Evolutionary conservation across 2,329 filamentous ascomycete genomes (phyloP), one percentile per base, ranked within the genome.

Genomic region (Thelonectria olida): DNA sequence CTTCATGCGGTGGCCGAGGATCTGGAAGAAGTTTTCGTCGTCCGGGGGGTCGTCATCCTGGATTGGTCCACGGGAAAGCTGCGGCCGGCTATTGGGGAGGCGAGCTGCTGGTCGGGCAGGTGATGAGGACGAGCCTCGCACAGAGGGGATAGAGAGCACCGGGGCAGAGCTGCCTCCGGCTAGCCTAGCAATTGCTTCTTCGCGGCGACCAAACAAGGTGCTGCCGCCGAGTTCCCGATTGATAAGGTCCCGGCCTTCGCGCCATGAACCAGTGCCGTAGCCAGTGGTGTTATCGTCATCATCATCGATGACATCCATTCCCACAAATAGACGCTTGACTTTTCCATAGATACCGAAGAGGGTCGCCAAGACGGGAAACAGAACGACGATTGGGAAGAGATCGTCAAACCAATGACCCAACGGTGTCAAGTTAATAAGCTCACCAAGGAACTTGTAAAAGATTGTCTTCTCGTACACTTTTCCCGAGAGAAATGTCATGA

Each of bases 281-380:
- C 86, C 86, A 3, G 82, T 82, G 7, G 84, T 81, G 50, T 86
- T 87, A 23, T 89, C 88, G 19, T 88, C 86, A 13, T 91, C 90
- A 38, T 94, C 91, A 34, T 93, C 91, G 42, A 94, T 88, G 1
- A 94, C 81, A 38, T 92, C 87, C 57, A 82, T 80, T 34, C 90
- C 92, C 60, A 96, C 92, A 13, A 96, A 95, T 19, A 95, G 86
- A 23, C 88, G 89, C 76, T 90, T 92, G 25, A 95, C 86, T 65
- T 88, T 90, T 39, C 93, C 91, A 74, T 99, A 99, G 1, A 98
- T 81, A 25, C 95, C 95, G 78, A 98, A 97, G 0, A 95, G 78
- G 0, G 92, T 95, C 4, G 94, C 94, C 22, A 88, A 85, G 2
- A 97, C 92, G 1, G 96, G 96, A 1, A 98, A 74, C 19, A 98